These are phyloP conservation scores for Cladophialophora bantiana DNA, from an alignment of 2,329 filamentous ascomycete species.

Conservation along the genomic window DNA sequence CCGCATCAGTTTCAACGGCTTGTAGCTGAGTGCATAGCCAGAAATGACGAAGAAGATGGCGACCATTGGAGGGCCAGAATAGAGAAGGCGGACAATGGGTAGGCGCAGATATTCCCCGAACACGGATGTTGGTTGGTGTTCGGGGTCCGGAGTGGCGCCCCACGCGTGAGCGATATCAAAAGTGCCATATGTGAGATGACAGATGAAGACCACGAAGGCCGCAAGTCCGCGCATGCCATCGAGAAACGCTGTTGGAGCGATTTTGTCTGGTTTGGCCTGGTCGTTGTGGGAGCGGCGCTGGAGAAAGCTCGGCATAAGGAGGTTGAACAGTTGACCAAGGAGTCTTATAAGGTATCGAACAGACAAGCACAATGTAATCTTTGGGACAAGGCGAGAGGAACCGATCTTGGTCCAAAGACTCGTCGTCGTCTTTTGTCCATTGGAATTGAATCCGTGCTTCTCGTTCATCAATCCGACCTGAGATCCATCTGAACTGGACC, in stretches of 20 bases:
- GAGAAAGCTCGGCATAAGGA: conserved; percentile 31
- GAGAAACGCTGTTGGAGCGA: conserved; percentile 40
- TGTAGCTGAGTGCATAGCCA: conserved; percentile 56
- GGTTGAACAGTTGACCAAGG: conserved; percentile 14
- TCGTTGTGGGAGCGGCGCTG: conserved; percentile 22
- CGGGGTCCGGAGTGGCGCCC: conserved; percentile 32
- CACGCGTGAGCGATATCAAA: conserved; percentile 36
- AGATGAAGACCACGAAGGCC: conserved; percentile 40
- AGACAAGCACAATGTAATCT: conserved; percentile 20
- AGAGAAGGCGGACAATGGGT: conserved; percentile 37
- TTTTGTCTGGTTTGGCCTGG: conserved; percentile 13
- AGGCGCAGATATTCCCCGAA: conserved; percentile 32
- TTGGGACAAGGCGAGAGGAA: conserved; percentile 8
- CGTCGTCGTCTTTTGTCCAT: background rate
- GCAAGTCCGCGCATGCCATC: conserved; percentile 55
- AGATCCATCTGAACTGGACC: conserved; percentile 29
- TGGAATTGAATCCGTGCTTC: conserved; percentile 21
- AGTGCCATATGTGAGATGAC: conserved; percentile 37
- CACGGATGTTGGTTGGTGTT: conserved; percentile 6
- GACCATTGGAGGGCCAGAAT: conserved; percentile 44
- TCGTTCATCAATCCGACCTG: conserved; percentile 25
- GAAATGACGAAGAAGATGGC: conserved; percentile 58
- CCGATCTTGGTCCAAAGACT: conserved; percentile 9
- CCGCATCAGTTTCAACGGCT: conserved; percentile 50
- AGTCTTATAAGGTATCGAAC: conserved; percentile 20